Evolutionary conservation across 106 monocot species (phyloP), one percentile per base, ranked within the genome.

Genomic region (Dioscorea zingiberensis): DNA sequence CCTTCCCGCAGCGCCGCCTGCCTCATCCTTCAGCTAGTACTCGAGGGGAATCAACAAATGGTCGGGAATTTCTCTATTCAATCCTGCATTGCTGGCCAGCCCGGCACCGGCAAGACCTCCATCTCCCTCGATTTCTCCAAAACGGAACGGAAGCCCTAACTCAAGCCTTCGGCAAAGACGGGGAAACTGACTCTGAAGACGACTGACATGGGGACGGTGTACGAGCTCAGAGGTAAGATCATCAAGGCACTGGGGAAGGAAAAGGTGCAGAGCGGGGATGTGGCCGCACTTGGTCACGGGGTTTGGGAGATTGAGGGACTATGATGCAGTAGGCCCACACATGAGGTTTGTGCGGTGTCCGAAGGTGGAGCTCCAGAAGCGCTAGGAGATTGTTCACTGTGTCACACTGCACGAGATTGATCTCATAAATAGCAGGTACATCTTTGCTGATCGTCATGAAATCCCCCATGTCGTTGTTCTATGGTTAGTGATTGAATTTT

Each of bases 361-460:
- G 1, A 88, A 91, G 21, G 95, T 91, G 7, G 95, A 97, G 81
- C 71, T 97, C 61, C 90, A 95, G 76, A 97, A 88, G 80, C 78
- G 91, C 48, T 88, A 88, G 77, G 95, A 91, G 76, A 85, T 97
- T 13, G 91, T 91, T 53, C 95, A 97, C 53, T 97, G 89, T 62
- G 89, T 89, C 49, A 82, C 81, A 7, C 78, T 89, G 7, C 89
- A 89, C 65, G 84, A 89, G 67, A 97, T 97, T 22, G 95, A 97
- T 77, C 91, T 97, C 38, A 97, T 97, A 53, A 91, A 97, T 53
- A 97, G 95, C 87, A 91, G 95, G 95, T 95, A 46, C 62, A 9
- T 38, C 38, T 38, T 38, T 38, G n/a, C n/a, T n/a, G n/a, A n/a
- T n/a, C n/a, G n/a, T n/a, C n/a, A n/a, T n/a, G n/a, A n/a, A n/a